Conservation (phyloP, 257 asterid genomes). For the Ehretia macrophylla region DNA sequence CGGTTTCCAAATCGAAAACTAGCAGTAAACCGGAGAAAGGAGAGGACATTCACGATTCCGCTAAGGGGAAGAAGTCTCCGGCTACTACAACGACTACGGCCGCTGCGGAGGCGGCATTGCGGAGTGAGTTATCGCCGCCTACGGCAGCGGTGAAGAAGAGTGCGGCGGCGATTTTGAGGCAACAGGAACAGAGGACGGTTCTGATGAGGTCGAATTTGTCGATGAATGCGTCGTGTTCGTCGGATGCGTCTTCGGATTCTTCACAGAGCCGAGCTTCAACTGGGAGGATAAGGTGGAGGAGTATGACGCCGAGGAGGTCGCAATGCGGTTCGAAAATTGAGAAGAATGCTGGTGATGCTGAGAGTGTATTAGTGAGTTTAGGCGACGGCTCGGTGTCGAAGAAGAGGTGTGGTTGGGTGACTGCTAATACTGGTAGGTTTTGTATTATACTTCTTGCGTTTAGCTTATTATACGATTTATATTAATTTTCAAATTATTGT, state of each 20-base stretch:
- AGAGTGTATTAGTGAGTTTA: constrained; percentile 22
- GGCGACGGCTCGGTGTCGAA: constrained; percentile 42
- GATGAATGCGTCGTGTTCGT: constrained; percentile 77
- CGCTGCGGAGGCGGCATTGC: constrained; percentile 12
- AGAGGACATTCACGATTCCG: constrained; percentile 20
- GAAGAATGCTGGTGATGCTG: constrained; percentile 39
- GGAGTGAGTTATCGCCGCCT: constrained; percentile 30
- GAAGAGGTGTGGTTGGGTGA: constrained; percentile 97
- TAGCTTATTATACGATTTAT: too few relatives aligned
- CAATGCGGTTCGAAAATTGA: constrained; percentile 42
- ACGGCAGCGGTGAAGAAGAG: constrained; percentile 42
- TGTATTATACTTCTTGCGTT: too few relatives aligned
- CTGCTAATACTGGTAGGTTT: constrained; percentile 74
- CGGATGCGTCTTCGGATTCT: constrained; percentile 92
- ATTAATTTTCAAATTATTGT: too few relatives aligned
- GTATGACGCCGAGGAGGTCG: constrained; percentile 38
- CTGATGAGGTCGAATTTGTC: constrained; percentile 43
- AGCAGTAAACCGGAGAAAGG: constrained; percentile 25
- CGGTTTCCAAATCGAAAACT: constrained; percentile 36
- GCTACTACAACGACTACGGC: background rate
- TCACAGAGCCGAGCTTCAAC: constrained; percentile 86
- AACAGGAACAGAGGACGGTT: constrained; percentile 36
- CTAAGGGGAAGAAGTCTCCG: constrained; percentile 32
- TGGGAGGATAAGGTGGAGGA: constrained; percentile 54
- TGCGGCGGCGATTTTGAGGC: constrained; percentile 48